Base-by-base conservation (phyloP, 2,329 filamentous ascomycete genomes). In the Fusarium guadeloupense region DNA sequence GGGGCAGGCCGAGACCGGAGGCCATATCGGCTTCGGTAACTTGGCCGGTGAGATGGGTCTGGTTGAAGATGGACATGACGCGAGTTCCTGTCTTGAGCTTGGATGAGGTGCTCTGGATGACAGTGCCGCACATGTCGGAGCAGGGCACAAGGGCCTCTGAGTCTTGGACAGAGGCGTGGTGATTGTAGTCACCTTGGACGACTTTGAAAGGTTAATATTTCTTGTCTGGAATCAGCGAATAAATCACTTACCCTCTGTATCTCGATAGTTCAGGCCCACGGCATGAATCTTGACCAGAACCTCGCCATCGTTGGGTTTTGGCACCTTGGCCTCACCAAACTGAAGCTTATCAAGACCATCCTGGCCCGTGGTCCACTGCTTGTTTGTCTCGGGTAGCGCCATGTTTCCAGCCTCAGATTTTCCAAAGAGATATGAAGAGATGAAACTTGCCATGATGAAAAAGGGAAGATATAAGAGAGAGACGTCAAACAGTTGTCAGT, bases 71-170 rank as follows among this genome's bases (percentile, higher is more conserved):
- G 17, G 83, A 83, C 50, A 89, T 80, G 33, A 92, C 88, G n/a
- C 87, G 84, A 53, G 89, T 84, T 54, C 88, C 88, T 14, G 77
- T 74, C 48, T 80, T 78, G 77, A 84, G 85, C 28, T 68, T 65
- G 6, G 59, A 39, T 6, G 76, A 75, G 9, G 78, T 75, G n/a
- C 75, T 77, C 26, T 59, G 46, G 3, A 84, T 76, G 39, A 91
- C 77, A 9, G 80, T 79, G 38, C 89, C 89, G 74, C 87, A 89
- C 81, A 89, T 89, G 73, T 92, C 89, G 19, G 87, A 89, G 73
- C 85, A 88, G 2, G 88, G 87, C 2, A 91, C 85, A 12, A 90
- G 67, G 50, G 78, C 55, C 47, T 74, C 47, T 46, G 72, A 59
- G 31, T 72, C 62, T 13, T 72, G 57, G 39, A 85, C 75, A 5